phyloP scores from a whole-genome alignment of 2,329 filamentous ascomycete species.

The Aspergillus quadrilineatus region DNA sequence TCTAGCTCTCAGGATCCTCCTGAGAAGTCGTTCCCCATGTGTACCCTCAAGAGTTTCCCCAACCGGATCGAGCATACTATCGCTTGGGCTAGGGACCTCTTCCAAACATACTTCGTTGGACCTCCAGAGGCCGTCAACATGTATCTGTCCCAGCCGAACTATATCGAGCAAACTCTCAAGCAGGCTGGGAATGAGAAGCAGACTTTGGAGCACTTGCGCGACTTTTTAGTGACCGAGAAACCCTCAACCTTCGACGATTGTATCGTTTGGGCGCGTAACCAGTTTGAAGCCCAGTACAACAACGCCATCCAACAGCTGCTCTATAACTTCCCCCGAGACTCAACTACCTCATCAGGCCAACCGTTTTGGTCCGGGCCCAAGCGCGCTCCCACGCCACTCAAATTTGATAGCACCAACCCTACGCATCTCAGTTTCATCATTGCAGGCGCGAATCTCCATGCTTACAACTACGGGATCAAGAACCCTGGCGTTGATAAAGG shows the following conservation, averaged over 20 bases:
- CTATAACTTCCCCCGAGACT: conserved; percentile 96
- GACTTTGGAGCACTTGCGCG: conserved; percentile 83
- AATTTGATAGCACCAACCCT: conserved; percentile 79
- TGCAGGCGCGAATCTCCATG: conserved; percentile 86
- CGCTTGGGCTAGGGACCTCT: conserved; percentile 94
- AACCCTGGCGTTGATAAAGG: conserved; percentile 69
- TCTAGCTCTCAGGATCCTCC: conserved; percentile 95
- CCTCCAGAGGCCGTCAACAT: conserved; percentile 92
- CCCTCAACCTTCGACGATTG: conserved; percentile 93
- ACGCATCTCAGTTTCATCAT: conserved; percentile 88
- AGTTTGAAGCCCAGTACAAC: conserved; percentile 96
- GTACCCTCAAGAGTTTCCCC: conserved; percentile 92
- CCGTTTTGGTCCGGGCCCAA: conserved; percentile 98
- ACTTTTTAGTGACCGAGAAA: conserved; percentile 88
- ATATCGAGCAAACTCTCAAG: conserved; percentile 81
- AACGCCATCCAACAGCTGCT: conserved; percentile 94
- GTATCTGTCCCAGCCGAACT: conserved; percentile 88
- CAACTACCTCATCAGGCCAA: conserved; percentile 80
- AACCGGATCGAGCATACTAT: conserved; percentile 99
- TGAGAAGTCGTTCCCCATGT: conserved; percentile 99
- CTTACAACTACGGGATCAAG: conserved; percentile 97
- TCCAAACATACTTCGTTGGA: conserved; percentile 90
- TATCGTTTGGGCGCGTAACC: conserved; percentile 86
- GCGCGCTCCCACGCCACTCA: conserved; percentile 86
- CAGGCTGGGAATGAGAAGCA: conserved; percentile 94